Evolutionary conservation across 1,139 yeast species (phyloP).

Genomic region (Blastobotrys indianensis): DNA sequence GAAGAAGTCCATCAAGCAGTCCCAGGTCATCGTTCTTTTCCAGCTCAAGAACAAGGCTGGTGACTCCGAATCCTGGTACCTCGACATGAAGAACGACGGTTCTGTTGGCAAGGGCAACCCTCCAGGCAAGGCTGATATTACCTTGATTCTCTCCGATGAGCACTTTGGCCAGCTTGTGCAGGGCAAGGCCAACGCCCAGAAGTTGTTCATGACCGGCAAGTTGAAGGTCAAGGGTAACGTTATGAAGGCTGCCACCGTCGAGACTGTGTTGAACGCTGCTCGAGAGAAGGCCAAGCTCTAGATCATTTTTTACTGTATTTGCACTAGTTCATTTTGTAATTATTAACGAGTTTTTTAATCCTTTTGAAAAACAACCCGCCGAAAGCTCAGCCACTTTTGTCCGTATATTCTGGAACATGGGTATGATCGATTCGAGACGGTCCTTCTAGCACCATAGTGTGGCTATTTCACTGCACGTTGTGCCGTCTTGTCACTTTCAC

Average conservation of each 20-base stretch:
- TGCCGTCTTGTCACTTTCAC: too few relatives aligned
- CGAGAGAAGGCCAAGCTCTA: slow-evolving; percentile 47
- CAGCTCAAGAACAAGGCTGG: slow-evolving; percentile 66
- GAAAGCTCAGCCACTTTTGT: too few relatives aligned
- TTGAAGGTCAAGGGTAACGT: slow-evolving; percentile 83
- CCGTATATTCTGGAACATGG: too few relatives aligned
- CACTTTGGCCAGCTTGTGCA: slow-evolving; percentile 59
- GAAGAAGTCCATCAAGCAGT: slow-evolving; percentile 37
- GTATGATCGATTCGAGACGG: too few relatives aligned
- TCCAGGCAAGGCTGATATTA: slow-evolving; percentile 56
- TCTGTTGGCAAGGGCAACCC: slow-evolving; percentile 43
- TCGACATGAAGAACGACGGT: slow-evolving; percentile 67
- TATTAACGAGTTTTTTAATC: too few relatives aligned
- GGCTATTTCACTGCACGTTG: too few relatives aligned
- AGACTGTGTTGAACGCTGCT: slow-evolving; percentile 62
- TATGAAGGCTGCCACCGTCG: slow-evolving; percentile 82
- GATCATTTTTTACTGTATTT: slow-evolving; percentile 9
- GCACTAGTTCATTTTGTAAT: neutral
- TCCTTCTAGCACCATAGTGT: too few relatives aligned
- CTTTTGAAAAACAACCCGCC: too few relatives aligned
- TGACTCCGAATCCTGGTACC: slow-evolving; percentile 58
- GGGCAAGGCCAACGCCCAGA: slow-evolving; percentile 81
- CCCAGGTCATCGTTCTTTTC: slow-evolving; percentile 62
- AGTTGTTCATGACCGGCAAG: slow-evolving; percentile 77
- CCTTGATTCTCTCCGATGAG: slow-evolving; percentile 55